A percentile compares a stretch with the other conserved stretches of the same genome.
These are phyloP conservation scores for Fusarium agapanthi DNA, from an alignment of 2,329 filamentous ascomycete species.

Conservation along the genomic window DNA sequence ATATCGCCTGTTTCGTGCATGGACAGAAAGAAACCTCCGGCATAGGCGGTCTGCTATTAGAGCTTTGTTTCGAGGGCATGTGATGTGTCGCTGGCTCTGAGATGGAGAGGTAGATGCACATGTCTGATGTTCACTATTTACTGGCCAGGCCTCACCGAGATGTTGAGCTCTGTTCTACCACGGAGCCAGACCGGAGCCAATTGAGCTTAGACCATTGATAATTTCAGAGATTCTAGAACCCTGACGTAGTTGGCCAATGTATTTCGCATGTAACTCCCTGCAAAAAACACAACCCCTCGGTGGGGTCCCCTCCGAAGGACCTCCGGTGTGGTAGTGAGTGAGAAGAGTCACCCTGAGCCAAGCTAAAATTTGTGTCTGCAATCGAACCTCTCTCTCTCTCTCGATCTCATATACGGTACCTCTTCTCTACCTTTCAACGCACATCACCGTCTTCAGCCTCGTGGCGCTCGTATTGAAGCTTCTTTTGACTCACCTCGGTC, in stretches of 20 bases:
- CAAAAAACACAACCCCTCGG: constrained; percentile 37
- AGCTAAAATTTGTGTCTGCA: constrained; percentile 25
- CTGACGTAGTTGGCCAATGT: constrained; percentile 37
- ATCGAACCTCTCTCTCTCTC: neutral
- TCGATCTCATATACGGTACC: neutral
- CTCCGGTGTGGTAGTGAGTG: constrained; percentile 31
- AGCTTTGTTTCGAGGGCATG: neutral
- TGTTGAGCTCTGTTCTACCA: constrained; percentile 7
- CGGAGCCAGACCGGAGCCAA: constrained; percentile 35
- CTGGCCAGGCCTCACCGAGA: constrained; percentile 8
- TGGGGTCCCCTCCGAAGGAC: constrained; percentile 45
- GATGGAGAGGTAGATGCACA: neutral
- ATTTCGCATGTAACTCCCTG: constrained; percentile 23
- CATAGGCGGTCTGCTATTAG: neutral
- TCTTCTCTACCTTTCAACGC: neutral
- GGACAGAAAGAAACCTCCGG: neutral
- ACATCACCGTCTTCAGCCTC: constrained; percentile 15
- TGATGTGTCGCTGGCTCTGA: neutral
- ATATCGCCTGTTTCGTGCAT: constrained; percentile 24
- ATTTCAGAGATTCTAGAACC: constrained; percentile 40
- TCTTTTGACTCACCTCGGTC: constrained; percentile 18
- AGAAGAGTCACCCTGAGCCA: constrained; percentile 24
- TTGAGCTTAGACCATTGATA: constrained; percentile 42
- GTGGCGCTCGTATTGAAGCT: constrained; percentile 28
- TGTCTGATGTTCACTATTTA: neutral